Percentiles rank a stretch among this genome's conserved stretches.
phyloP scores from a whole-genome alignment of 202 grass and related monocot genomes.

The Setaria italica region DNA sequence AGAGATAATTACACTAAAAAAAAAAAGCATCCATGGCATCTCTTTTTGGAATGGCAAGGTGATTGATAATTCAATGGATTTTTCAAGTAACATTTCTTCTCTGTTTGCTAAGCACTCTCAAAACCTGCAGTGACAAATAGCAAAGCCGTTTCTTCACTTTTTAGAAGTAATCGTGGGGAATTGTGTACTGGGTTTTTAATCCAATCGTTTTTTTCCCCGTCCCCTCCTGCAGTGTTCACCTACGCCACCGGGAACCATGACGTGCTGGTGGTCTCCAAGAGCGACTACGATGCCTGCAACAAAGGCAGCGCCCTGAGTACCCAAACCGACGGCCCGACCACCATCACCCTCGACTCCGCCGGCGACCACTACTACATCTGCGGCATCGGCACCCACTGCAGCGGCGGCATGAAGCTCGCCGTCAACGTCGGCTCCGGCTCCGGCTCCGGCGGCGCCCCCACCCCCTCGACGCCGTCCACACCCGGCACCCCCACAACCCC shows the following conservation, averaged over 20 bases:
- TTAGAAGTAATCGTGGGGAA: no score
- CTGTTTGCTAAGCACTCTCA: no score
- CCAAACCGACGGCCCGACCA: slow-evolving; percentile 17
- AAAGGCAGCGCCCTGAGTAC: background rate
- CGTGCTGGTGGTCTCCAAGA: slow-evolving; percentile 51
- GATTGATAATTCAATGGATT: no score
- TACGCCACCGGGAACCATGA: slow-evolving; percentile 28
- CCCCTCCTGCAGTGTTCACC: slow-evolving; percentile 53
- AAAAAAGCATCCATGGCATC: no score
- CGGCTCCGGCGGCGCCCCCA: slow-evolving; percentile 35
- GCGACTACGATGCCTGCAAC: slow-evolving; percentile 53
- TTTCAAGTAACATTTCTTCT: no score
- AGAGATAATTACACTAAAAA: no score
- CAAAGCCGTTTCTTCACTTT: no score
- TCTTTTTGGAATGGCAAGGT: no score
- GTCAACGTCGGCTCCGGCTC: slow-evolving; percentile 33
- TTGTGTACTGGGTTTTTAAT: no score
- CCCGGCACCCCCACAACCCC: background rate
- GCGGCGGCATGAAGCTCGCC: slow-evolving; percentile 46
- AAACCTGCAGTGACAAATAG: no score
- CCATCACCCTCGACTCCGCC: slow-evolving; percentile 18
- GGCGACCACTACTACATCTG: slow-evolving; percentile 75
- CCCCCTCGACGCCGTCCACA: slow-evolving; percentile 8
- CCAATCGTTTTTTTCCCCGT: background rate
- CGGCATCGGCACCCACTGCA: slow-evolving; percentile 51